Evolutionary conservation across 2,329 filamentous ascomycete species (phyloP).

Genomic region (Septoria petroselini): DNA sequence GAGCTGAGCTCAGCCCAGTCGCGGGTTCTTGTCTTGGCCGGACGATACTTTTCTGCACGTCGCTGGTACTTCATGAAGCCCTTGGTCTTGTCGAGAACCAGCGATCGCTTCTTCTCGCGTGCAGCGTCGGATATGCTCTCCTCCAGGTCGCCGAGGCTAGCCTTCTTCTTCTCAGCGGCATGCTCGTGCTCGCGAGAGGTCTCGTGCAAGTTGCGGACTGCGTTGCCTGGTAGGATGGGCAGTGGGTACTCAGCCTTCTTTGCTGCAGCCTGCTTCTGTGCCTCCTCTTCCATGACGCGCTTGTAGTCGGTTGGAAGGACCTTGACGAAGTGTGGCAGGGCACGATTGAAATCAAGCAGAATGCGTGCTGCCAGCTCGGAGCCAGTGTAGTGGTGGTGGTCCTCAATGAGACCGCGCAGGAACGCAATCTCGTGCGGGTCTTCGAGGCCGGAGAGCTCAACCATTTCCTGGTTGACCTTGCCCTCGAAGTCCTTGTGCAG

Average conservation of each 20-base stretch:
- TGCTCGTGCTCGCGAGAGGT: conserved; percentile 54
- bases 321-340: conserved; percentile 87
- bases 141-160: conserved; percentile 74
- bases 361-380: conserved; percentile 92
- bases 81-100: conserved; percentile 94
- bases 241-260: conserved; percentile 82
- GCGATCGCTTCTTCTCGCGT: conserved; percentile 81
- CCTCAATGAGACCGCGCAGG: conserved; percentile 86
- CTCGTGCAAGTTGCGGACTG: conserved; percentile 53
- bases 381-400: conserved; percentile 96
- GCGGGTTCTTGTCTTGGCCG: conserved; percentile 75
- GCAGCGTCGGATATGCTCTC: conserved; percentile 82
- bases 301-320: conserved; percentile 95
- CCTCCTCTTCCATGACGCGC: conserved; percentile 82
- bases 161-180: conserved; percentile 67
- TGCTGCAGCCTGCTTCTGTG: conserved; percentile 76
- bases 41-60: conserved; percentile 88
- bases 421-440: conserved; percentile 87
- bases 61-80: conserved; percentile 98
- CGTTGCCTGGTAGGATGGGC: conserved; percentile 68
- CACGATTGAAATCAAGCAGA: conserved; percentile 90
- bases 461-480: conserved; percentile 98
- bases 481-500: conserved; percentile 83
- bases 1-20: conserved; percentile 91
- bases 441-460: conserved; percentile 79